A percentile compares a stretch with the other conserved stretches of the same genome.
These are phyloP conservation scores for Cicer chorassanicum DNA, from an alignment of 306 rosid species.

Conservation along the genomic window DNA sequence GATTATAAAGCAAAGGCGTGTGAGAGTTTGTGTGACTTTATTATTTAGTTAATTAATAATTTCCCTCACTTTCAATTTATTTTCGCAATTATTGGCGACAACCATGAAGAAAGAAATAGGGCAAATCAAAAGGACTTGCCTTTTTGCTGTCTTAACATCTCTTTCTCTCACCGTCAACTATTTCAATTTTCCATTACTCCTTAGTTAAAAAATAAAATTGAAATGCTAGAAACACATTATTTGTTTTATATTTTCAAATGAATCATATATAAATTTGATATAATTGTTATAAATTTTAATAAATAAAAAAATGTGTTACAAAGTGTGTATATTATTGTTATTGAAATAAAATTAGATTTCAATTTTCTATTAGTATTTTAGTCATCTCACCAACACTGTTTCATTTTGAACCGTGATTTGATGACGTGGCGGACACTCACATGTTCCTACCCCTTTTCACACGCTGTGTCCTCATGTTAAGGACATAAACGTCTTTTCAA, in stretches of 20 bases:
- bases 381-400: constrained; percentile 12
- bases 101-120: neutral
- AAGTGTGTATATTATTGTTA: no score
- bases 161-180: constrained; percentile 28
- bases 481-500: neutral
- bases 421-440: constrained; percentile 48
- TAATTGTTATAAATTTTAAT: no score
- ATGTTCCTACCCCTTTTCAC: neutral
- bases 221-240: no score
- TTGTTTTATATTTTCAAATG: no score
- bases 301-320: no score
- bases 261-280: no score
- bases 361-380: no score
- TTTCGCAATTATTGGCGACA: constrained; percentile 44
- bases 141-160: constrained; percentile 36
- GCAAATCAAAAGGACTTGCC: constrained; percentile 12
- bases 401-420: constrained; percentile 44
- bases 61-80: neutral
- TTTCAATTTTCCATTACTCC: constrained; percentile 23
- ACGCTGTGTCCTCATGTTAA: neutral
- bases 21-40: neutral
- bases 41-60: neutral
- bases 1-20: neutral
- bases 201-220: no score
- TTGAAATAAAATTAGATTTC: no score